Conservation (phyloP, 768 basidiomycete genomes). For the Coprinopsis marcescibilis region DNA sequence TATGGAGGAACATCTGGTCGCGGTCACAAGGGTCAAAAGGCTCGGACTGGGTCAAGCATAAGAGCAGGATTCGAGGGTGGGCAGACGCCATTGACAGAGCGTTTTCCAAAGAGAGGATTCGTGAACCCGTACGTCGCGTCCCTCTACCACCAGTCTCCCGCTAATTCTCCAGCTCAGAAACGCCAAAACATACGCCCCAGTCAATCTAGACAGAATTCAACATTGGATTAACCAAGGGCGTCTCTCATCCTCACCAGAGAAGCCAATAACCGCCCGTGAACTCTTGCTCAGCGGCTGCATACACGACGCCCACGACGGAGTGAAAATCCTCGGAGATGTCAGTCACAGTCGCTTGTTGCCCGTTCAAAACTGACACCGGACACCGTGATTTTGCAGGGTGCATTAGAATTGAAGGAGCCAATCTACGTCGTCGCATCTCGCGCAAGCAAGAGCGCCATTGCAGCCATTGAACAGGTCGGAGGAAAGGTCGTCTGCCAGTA, state of each 20-base stretch:
- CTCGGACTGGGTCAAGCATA: conserved; percentile 83
- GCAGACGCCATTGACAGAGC: conserved; percentile 87
- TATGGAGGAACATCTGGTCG: conserved; percentile 90
- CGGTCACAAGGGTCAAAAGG: conserved; percentile 94
- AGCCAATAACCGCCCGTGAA: conserved; percentile 84
- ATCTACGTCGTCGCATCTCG: conserved; percentile 80
- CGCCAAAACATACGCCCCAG: conserved; percentile 68
- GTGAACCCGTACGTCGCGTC: conserved; percentile 71
- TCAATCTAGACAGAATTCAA: conserved; percentile 86
- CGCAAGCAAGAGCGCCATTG: conserved; percentile 82
- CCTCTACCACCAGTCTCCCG: not conserved
- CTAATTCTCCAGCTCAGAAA: conserved; percentile 40
- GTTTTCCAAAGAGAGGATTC: conserved; percentile 93
- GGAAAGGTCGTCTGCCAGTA: conserved; percentile 87
- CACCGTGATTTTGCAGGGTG: conserved; percentile 43
- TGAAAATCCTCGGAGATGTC: conserved; percentile 87
- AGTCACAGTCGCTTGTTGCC: conserved; percentile 19
- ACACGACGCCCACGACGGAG: conserved; percentile 83
- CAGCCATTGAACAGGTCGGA: conserved; percentile 74
- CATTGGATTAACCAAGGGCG: conserved; percentile 87
- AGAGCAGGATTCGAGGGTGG: conserved; percentile 91
- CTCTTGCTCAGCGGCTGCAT: conserved; percentile 83
- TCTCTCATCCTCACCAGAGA: conserved; percentile 66
- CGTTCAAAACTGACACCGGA: conserved; percentile 1
- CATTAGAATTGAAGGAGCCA: conserved; percentile 56